A percentile compares a stretch with the other conserved stretches of the same genome.
Conservation (phyloP, 768 basidiomycete species). For the Phylloporus sp. region DNA sequence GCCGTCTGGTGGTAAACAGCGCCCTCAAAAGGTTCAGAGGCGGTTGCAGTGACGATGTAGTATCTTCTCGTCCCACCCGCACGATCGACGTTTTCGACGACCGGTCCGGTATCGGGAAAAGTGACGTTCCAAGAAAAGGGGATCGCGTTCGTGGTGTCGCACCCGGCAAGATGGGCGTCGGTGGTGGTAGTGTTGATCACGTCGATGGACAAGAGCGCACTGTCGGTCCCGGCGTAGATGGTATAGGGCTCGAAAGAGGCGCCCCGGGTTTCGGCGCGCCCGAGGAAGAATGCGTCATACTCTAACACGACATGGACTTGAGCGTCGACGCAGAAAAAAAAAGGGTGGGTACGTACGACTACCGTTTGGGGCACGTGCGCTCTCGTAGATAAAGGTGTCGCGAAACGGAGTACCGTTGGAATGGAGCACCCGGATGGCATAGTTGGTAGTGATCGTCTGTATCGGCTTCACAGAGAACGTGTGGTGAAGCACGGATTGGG, state of each 20-base stretch:
- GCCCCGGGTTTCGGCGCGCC: slow-evolving; percentile 6
- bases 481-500: slow-evolving; percentile 9
- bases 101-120: neutral
- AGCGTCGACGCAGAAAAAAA: neutral
- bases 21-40: neutral
- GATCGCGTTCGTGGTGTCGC: neutral
- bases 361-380: slow-evolving; percentile 3
- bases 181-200: neutral
- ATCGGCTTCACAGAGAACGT: slow-evolving; percentile 12
- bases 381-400: slow-evolving; percentile 1
- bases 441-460: slow-evolving; percentile 7
- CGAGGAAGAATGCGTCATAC: slow-evolving; percentile 10
- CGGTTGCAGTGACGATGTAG: neutral
- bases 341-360: slow-evolving; percentile 1
- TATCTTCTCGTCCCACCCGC: slow-evolving; percentile 7
- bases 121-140: slow-evolving; percentile 10
- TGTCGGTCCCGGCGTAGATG: slow-evolving; percentile 10
- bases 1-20: neutral
- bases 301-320: neutral
- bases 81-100: slow-evolving; percentile 2
- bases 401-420: neutral
- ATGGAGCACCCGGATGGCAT: slow-evolving; percentile 5
- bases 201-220: slow-evolving; percentile 1
- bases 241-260: slow-evolving; percentile 6
- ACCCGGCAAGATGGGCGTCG: slow-evolving; percentile 7